phyloP scores from a whole-genome alignment of 352 stramenopile species.

The Phytophthora hybrid region DNA sequence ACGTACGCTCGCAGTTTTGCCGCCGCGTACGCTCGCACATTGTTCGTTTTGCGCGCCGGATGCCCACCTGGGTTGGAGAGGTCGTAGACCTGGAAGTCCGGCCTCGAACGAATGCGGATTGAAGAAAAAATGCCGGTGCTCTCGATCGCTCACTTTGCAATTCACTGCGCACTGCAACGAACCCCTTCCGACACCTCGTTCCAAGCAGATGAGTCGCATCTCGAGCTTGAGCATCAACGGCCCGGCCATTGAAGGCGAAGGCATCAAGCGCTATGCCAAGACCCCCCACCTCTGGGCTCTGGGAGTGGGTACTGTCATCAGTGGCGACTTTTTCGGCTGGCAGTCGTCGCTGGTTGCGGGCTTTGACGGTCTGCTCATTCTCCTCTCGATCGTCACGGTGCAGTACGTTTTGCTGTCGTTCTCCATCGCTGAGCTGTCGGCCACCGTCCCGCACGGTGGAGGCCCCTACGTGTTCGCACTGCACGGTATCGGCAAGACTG shows the following conservation, averaged over 20 bases:
- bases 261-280: slow-evolving; percentile 53
- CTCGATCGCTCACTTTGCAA: slow-evolving; percentile 28
- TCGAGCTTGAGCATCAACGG: slow-evolving; percentile 30
- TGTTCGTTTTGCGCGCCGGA: slow-evolving; percentile 29
- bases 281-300: slow-evolving; percentile 63
- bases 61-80: slow-evolving; percentile 6
- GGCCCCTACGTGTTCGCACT: slow-evolving; percentile 67
- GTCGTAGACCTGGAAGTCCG: slow-evolving; percentile 23
- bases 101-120: neutral
- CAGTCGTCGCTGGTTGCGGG: slow-evolving; percentile 43
- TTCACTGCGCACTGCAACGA: slow-evolving; percentile 30
- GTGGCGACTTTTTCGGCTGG: slow-evolving; percentile 69
- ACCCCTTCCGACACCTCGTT: slow-evolving; percentile 12
- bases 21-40: slow-evolving; percentile 35
- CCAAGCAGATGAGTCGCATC: slow-evolving; percentile 29
- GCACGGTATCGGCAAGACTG: slow-evolving; percentile 50
- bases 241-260: slow-evolving; percentile 15
- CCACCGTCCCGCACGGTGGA: slow-evolving; percentile 49
- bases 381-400: slow-evolving; percentile 63
- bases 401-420: slow-evolving; percentile 69
- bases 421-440: slow-evolving; percentile 69
- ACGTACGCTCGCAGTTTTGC: slow-evolving; percentile 6
- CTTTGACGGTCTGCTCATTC: slow-evolving; percentile 53
- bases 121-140: slow-evolving; percentile 8
- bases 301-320: slow-evolving; percentile 61